Evolutionary conservation across 78 protist species (phyloP).

Genomic region (Salpingoeca rosetta): DNA sequence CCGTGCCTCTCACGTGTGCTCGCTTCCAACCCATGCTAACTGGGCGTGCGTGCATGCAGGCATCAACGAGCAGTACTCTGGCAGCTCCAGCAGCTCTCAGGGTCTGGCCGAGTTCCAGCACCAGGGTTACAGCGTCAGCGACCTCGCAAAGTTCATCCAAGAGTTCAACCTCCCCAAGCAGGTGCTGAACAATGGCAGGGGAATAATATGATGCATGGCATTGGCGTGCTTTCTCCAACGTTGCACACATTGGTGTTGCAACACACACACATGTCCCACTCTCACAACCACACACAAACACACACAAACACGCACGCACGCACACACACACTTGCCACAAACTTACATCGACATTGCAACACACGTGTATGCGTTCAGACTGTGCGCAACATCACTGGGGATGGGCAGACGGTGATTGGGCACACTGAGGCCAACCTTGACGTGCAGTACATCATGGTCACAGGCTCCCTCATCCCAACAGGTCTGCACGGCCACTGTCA

Average conservation of each 20-base stretch:
- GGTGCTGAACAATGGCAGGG: neutral
- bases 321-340: neutral
- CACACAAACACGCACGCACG: neutral
- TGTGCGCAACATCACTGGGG: neutral
- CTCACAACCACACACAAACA: neutral
- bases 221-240: neutral
- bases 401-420: neutral
- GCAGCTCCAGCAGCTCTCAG: neutral
- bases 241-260: neutral
- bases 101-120: constrained; percentile 16
- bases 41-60: too few relatives aligned
- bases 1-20: neutral
- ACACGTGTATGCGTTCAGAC: neutral
- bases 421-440: constrained; percentile 24
- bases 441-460: constrained; percentile 19
- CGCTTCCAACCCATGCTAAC: neutral
- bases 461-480: neutral
- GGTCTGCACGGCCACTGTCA: too few relatives aligned
- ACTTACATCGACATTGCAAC: neutral
- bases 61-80: neutral
- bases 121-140: neutral
- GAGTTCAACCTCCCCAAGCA: neutral
- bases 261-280: neutral
- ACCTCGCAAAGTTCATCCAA: neutral
- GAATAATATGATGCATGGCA: neutral